These are phyloP conservation scores for Auricularia auricula-judae DNA, from an alignment of 768 basidiomycete species.

Conservation along the genomic window DNA sequence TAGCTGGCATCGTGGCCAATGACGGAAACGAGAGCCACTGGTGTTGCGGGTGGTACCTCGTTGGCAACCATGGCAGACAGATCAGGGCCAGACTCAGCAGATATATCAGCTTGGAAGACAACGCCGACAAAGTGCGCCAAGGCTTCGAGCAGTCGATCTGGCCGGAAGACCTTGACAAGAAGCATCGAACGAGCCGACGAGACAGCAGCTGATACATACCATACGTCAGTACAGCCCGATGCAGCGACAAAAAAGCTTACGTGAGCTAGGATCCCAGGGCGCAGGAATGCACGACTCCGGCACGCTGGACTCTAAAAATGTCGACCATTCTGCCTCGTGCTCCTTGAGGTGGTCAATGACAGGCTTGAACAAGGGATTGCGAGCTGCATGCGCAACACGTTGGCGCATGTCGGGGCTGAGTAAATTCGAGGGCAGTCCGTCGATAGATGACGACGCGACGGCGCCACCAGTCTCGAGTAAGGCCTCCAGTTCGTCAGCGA, in stretches of 20 bases:
- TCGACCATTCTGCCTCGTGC: constrained; percentile 55
- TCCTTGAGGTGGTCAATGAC: constrained; percentile 53
- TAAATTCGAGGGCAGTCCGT: constrained; percentile 27
- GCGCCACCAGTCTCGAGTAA: constrained; percentile 76
- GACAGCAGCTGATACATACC: constrained; percentile 36
- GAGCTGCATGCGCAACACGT: constrained; percentile 61
- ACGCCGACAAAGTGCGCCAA: constrained; percentile 61
- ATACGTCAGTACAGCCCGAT: constrained; percentile 14
- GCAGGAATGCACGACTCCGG: constrained; percentile 66
- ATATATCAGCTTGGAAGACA: constrained; percentile 76
- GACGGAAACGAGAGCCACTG: constrained; percentile 84
- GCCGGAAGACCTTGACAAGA: constrained; percentile 82
- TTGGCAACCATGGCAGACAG: constrained; percentile 65
- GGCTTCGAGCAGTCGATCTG: constrained; percentile 82
- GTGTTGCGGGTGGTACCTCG: constrained; percentile 72
- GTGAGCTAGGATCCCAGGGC: constrained; percentile 67
- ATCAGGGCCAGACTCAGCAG: constrained; percentile 61
- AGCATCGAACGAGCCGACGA: constrained; percentile 67
- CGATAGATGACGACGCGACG: constrained; percentile 23
- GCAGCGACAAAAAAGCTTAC: constrained; percentile 32
- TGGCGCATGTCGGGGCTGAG: constrained; percentile 57
- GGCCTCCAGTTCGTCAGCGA: constrained; percentile 79
- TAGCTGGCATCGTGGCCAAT: constrained; percentile 98
- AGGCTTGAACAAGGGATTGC: constrained; percentile 65
- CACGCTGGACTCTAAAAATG: constrained; percentile 52